Base-by-base conservation (phyloP, 2,329 filamentous ascomycete species). In the Ilyonectria mors-panacis region DNA sequence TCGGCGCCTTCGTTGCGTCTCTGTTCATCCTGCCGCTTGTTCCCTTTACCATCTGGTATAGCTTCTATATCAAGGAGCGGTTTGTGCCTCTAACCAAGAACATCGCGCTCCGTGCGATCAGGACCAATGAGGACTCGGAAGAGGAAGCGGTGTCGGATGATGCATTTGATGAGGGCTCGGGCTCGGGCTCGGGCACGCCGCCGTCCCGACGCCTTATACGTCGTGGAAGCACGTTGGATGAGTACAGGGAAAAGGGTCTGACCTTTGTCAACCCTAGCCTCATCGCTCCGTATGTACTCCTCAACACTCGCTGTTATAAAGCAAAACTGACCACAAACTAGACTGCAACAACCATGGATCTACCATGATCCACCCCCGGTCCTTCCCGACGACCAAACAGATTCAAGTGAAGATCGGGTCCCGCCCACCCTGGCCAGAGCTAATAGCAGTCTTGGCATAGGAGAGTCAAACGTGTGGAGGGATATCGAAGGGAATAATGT, bases 11-110 rank as follows among this genome's bases (percentile, higher is more conserved):
- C 73, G 89, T 91, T 21, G 88, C 92, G 53, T 93, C 94, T 0
- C 82, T 90, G 13, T 84, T 95, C 33, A 86, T 98, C 21, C 79
- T 92, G 0, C 97, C 96, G 4, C 86, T 99, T 3, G 84, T 97
- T 5, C 84, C 91, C 10, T 89, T 90, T 35, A 98, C 95, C 0
- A 84, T 97, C 17, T 98, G 95, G 95, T 97, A 97, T 78, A 92
- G 89, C 70, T 93, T 93, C 79, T 93, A 94, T 72, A 98, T 94
- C 78, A 87, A 89, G 48, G 87, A 88, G 50, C 93, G 92, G 1
- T 99, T 96, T 75, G 93, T 94, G 75, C 95, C 96, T 0, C 83
- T 99, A 66, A 97, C 95, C 80, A 92, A 91, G 73, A 98, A 96
- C 78, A 98, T 99, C 78, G 94, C 97, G 30, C 84, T 99, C 50